These are phyloP conservation scores for Trametes polyzona DNA, from an alignment of 1,284 basidiomycete species.

Conservation along the genomic window DNA sequence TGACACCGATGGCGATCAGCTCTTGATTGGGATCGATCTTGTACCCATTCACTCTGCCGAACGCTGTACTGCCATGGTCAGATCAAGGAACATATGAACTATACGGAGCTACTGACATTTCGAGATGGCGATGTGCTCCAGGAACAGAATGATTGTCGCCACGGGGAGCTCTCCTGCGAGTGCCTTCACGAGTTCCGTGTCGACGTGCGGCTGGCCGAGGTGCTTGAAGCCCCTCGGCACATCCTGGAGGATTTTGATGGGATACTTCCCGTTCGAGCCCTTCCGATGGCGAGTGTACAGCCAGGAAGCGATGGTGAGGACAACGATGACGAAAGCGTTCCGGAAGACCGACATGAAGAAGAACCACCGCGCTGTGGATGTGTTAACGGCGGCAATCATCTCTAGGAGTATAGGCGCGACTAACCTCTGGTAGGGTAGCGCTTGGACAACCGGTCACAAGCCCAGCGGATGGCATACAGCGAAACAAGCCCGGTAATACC, in stretches of 20 bases:
- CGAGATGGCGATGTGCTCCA: slow-evolving; percentile 96
- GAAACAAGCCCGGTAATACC: slow-evolving; percentile 77
- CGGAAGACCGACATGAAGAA: slow-evolving; percentile 87
- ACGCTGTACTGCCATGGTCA: slow-evolving; percentile 54
- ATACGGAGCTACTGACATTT: slow-evolving; percentile 62
- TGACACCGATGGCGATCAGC: slow-evolving; percentile 94
- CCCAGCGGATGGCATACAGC: slow-evolving; percentile 77
- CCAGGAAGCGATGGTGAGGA: slow-evolving; percentile 86
- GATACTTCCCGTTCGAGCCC: slow-evolving; percentile 63
- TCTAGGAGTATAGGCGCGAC: slow-evolving; percentile 23
- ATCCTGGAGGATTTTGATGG: slow-evolving; percentile 81
- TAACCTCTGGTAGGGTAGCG: slow-evolving; percentile 70
- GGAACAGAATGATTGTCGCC: slow-evolving; percentile 89
- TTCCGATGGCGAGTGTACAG: slow-evolving; percentile 71
- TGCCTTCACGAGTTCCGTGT: slow-evolving; percentile 63
- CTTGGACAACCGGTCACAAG: slow-evolving; percentile 60
- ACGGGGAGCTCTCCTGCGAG: slow-evolving; percentile 84
- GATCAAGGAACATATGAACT: not conserved
- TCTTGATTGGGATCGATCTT: slow-evolving; percentile 98
- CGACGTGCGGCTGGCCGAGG: slow-evolving; percentile 72
- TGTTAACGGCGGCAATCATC: slow-evolving; percentile 11
- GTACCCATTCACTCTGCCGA: slow-evolving; percentile 94
- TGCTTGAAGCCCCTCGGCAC: slow-evolving; percentile 86
- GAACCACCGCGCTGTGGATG: slow-evolving; percentile 58
- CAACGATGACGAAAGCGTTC: slow-evolving; percentile 83